A percentile compares a stretch with the other conserved stretches of the same genome.
Conservation (phyloP, 1,139 yeast genomes). For the Eremothecium sinecaudum region DNA sequence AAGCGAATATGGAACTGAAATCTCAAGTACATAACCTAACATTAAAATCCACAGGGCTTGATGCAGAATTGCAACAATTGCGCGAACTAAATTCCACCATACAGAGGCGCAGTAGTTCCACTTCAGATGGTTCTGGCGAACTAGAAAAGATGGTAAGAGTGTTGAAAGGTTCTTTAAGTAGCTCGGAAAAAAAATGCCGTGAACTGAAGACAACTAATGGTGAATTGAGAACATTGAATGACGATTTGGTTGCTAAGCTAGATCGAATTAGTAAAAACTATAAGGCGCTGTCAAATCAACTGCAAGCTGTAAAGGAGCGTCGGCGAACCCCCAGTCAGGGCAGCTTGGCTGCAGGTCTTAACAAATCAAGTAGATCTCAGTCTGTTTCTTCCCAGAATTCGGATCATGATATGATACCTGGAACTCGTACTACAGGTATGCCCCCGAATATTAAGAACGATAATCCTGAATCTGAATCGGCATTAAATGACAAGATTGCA, state of each 20-base stretch:
- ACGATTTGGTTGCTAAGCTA: conserved; percentile 56
- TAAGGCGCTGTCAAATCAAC: conserved; percentile 49
- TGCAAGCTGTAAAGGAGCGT: conserved; percentile 28
- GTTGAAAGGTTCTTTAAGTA: conserved; percentile 45
- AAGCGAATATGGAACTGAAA: conserved; percentile 27
- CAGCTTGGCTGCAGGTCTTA: no score
- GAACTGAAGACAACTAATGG: conserved; percentile 51
- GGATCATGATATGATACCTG: neutral
- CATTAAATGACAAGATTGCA: conserved; percentile 42
- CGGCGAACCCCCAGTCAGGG: no score
- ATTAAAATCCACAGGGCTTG: conserved; percentile 34
- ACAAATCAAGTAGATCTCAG: neutral
- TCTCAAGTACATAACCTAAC: conserved; percentile 24
- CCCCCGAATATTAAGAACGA: neutral
- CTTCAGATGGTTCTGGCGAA: conserved; percentile 23
- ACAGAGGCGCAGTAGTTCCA: conserved; percentile 21
- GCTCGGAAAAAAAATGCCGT: conserved; percentile 41
- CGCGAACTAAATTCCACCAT: conserved; percentile 19
- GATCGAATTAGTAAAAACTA: conserved; percentile 61
- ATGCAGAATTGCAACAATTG: conserved; percentile 25
- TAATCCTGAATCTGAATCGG: conserved; percentile 21
- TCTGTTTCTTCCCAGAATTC: neutral
- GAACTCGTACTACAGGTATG: neutral
- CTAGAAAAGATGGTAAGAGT: conserved; percentile 33
- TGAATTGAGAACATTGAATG: conserved; percentile 53